These are phyloP conservation scores for Crucibulum laeve DNA, from an alignment of 768 basidiomycete species.

Conservation along the genomic window DNA sequence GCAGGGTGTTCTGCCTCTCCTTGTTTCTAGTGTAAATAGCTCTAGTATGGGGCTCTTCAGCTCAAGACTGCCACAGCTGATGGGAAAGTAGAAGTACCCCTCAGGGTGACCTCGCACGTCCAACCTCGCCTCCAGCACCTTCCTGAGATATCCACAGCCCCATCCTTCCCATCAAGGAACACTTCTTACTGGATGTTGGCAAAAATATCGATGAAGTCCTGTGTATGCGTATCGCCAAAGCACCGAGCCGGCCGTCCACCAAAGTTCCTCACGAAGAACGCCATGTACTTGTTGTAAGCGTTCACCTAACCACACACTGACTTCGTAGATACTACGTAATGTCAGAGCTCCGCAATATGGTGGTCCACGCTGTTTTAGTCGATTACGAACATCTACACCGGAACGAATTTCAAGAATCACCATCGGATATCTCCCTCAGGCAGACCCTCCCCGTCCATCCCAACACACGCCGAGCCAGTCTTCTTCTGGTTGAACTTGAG, in stretches of 20 bases:
- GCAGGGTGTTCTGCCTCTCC: constrained; percentile 12
- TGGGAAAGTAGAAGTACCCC: constrained; percentile 36
- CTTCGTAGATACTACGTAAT: constrained; percentile 29
- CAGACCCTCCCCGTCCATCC: constrained; percentile 12
- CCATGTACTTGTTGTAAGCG: constrained; percentile 35
- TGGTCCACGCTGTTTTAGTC: constrained; percentile 28
- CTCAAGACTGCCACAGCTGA: constrained; percentile 30
- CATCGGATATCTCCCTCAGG: constrained; percentile 32
- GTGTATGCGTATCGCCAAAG: constrained; percentile 24
- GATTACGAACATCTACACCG: constrained; percentile 24
- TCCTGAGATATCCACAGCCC: constrained; percentile 17
- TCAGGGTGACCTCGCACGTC: constrained; percentile 27
- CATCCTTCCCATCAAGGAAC: constrained; percentile 17
- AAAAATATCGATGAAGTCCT: constrained; percentile 26
- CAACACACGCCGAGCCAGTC: constrained; percentile 35
- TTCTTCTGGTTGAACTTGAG: constrained; percentile 36
- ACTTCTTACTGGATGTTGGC: constrained; percentile 27
- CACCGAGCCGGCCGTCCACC: constrained; percentile 28
- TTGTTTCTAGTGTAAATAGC: constrained; percentile 21
- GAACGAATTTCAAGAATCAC: constrained; percentile 37
- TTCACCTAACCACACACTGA: constrained; percentile 35
- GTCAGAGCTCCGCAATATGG: constrained; percentile 32
- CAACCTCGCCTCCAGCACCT: constrained; percentile 18
- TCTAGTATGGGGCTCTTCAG: constrained; percentile 33
- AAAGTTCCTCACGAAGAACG: constrained; percentile 30